phyloP scores from a whole-genome alignment of 495 filamentous ascomycete genomes.

The Neurospora cerealis region DNA sequence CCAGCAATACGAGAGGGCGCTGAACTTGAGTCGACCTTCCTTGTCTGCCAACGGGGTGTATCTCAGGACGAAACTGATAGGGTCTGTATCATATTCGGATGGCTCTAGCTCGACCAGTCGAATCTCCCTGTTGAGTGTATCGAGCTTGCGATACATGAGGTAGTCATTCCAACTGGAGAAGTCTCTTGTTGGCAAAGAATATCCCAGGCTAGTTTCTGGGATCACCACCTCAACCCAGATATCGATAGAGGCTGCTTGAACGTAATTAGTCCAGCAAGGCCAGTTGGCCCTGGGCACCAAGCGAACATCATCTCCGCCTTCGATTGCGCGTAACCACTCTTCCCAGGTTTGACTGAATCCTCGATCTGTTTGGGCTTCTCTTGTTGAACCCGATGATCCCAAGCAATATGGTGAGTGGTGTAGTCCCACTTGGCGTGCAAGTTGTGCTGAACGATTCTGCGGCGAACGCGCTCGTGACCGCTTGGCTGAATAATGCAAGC shows the following conservation, averaged over 20 bases:
- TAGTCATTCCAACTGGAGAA: neutral
- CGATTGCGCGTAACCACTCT: neutral
- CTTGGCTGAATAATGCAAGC: neutral
- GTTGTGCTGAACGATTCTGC: neutral
- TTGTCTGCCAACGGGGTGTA: neutral
- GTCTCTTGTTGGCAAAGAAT: neutral
- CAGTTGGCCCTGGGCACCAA: neutral
- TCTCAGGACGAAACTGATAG: neutral
- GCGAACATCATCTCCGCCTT: neutral
- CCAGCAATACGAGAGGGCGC: constrained; percentile 8
- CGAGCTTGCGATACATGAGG: neutral
- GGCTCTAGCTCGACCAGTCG: neutral
- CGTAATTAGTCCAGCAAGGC: neutral
- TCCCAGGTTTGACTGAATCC: neutral
- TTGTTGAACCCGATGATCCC: too few relatives aligned
- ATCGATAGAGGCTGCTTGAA: neutral
- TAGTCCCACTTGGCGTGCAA: neutral
- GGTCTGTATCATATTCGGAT: neutral
- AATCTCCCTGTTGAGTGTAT: neutral
- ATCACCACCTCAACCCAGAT: neutral
- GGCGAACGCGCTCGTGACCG: neutral
- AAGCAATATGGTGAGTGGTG: neutral
- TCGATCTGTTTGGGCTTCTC: neutral
- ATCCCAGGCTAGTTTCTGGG: too few relatives aligned
- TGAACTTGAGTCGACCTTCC: neutral